phyloP scores from a whole-genome alignment of 148 eudicot species.

The Cornus suecica region DNA sequence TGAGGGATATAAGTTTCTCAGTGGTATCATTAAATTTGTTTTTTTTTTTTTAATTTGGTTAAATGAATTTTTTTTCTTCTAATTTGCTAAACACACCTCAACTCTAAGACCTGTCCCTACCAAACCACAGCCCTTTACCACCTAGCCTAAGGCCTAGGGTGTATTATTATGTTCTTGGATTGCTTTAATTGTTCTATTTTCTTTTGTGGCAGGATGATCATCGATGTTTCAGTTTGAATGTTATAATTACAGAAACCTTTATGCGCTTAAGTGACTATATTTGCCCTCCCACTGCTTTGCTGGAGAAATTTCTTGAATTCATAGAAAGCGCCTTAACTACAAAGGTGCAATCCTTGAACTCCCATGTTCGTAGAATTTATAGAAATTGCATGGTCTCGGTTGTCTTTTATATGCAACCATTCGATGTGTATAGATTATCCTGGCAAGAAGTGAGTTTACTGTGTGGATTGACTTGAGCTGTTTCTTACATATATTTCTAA shows the following conservation, averaged over 20 bases:
- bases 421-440: not conserved
- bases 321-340: slow-evolving; percentile 42
- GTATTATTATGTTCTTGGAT: not conserved
- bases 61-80: too few relatives aligned
- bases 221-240: slow-evolving; percentile 62
- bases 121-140: too few relatives aligned
- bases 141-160: too few relatives aligned
- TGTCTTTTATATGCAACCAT: not conserved
- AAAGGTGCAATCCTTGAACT: slow-evolving; percentile 47
- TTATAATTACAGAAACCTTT: slow-evolving; percentile 54
- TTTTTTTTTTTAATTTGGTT: too few relatives aligned
- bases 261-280: slow-evolving; percentile 49
- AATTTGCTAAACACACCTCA: too few relatives aligned
- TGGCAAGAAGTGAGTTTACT: not conserved
- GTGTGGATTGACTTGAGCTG: not conserved
- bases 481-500: not conserved
- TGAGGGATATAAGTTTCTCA: not conserved
- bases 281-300: slow-evolving; percentile 42
- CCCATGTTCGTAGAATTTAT: not conserved
- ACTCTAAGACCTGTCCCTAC: too few relatives aligned
- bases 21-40: not conserved
- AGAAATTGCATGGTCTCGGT: not conserved
- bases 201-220: slow-evolving; percentile 57
- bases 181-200: slow-evolving; percentile 15
- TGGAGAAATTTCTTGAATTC: slow-evolving; percentile 63